These are phyloP conservation scores for Cyberlindnera mississippiensis DNA, from an alignment of 805 yeast species.

Conservation along the genomic window DNA sequence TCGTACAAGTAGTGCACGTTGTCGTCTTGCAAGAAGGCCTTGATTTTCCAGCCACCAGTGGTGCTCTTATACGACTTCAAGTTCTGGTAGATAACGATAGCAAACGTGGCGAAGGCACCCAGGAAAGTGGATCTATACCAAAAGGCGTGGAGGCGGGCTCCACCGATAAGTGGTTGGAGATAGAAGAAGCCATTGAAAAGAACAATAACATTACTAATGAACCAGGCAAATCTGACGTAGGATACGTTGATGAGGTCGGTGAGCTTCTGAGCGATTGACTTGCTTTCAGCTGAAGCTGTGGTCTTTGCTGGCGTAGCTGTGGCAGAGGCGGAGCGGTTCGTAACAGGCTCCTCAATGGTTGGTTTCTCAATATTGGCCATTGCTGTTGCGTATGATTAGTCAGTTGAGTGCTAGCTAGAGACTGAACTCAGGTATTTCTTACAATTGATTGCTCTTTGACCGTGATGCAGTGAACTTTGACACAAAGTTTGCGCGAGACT, in stretches of 20 bases:
- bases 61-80: conserved; percentile 28
- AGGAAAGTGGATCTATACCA: conserved; percentile 59
- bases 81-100: conserved; percentile 66
- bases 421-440: too few relatives aligned
- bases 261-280: conserved; percentile 1
- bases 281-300: neutral
- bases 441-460: neutral
- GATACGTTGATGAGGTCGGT: conserved; percentile 9
- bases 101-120: conserved; percentile 70
- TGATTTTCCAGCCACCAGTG: conserved; percentile 24
- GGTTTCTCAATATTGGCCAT: neutral
- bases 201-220: conserved; percentile 52
- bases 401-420: too few relatives aligned
- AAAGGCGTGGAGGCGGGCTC: conserved; percentile 32
- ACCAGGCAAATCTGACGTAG: conserved; percentile 73
- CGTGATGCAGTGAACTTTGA: neutral
- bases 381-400: too few relatives aligned
- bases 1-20: conserved; percentile 67
- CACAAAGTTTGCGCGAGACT: neutral
- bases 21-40: conserved; percentile 50
- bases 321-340: neutral
- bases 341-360: neutral
- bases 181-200: conserved; percentile 39
- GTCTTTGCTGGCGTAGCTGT: neutral
- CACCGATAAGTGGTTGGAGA: conserved; percentile 31